These are phyloP conservation scores for Apiospora rasikravindrae DNA, from an alignment of 2,329 filamentous ascomycete species.

Conservation along the genomic window DNA sequence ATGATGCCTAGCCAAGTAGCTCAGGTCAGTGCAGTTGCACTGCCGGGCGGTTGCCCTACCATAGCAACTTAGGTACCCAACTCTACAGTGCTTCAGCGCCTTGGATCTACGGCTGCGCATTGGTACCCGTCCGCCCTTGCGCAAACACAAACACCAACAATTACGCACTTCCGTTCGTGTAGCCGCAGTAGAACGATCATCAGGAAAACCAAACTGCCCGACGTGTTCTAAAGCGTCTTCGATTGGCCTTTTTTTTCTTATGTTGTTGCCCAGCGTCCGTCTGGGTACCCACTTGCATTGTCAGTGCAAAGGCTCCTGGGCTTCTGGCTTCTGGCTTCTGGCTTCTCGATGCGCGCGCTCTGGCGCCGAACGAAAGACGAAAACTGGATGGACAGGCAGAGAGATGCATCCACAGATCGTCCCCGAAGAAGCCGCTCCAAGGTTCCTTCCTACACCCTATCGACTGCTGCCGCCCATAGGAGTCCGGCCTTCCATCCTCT, in stretches of 20 bases:
- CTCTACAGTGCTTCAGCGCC: not conserved
- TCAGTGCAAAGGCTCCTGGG: not conserved
- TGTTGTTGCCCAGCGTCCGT: not conserved
- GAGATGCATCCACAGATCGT: conserved; percentile 14
- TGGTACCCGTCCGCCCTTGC: not conserved
- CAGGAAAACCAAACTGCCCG: not conserved
- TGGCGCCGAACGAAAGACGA: not conserved
- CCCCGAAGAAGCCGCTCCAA: not conserved
- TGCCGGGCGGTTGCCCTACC: not conserved
- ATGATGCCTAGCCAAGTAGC: not conserved
- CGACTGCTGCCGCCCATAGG: not conserved
- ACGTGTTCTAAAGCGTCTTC: conserved; percentile 12
- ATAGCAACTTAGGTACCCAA: no score
- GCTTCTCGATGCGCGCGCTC: not conserved
- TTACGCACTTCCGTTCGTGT: not conserved
- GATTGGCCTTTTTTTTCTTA: not conserved
- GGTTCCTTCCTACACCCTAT: conserved; percentile 8
- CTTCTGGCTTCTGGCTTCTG: no score
- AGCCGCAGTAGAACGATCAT: not conserved
- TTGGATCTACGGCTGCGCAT: not conserved
- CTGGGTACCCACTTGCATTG: not conserved
- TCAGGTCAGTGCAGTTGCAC: not conserved
- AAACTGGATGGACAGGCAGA: not conserved
- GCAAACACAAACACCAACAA: not conserved
- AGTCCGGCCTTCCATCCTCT: not conserved